Conservation (phyloP, 2,329 filamentous ascomycete species). For the Colletotrichum theobromicola region DNA sequence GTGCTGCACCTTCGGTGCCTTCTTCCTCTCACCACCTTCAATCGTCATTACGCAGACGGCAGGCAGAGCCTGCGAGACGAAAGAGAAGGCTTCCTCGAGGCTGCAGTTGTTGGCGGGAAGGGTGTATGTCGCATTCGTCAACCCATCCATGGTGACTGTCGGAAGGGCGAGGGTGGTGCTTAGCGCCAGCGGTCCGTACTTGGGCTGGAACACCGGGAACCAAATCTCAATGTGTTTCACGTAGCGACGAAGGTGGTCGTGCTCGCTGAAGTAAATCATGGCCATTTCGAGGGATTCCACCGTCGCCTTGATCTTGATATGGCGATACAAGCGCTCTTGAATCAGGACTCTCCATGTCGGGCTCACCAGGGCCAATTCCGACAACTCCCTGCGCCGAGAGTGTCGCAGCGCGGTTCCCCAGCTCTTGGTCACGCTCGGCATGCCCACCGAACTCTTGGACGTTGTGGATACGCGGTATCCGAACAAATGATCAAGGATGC, state of each 20-base stretch:
- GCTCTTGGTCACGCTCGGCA: constrained; percentile 58
- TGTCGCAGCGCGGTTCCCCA: constrained; percentile 72
- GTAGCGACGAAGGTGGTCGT: constrained; percentile 65
- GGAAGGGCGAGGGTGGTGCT: constrained; percentile 52
- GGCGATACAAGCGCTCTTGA: constrained; percentile 75
- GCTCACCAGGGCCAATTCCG: constrained; percentile 67
- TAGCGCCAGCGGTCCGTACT: constrained; percentile 47
- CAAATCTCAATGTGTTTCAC: constrained; percentile 78
- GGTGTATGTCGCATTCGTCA: constrained; percentile 63
- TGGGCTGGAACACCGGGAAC: constrained; percentile 76
- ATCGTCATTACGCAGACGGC: constrained; percentile 71
- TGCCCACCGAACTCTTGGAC: constrained; percentile 59
- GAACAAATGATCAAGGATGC: constrained; percentile 74
- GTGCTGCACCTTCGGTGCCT: constrained; percentile 67
- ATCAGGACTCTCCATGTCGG: constrained; percentile 70
- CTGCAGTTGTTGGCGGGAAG: constrained; percentile 71
- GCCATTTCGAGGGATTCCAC: constrained; percentile 65
- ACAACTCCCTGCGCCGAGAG: constrained; percentile 70
- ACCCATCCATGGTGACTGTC: constrained; percentile 58
- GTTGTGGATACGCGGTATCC: constrained; percentile 69
- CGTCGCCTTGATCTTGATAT: constrained; percentile 78
- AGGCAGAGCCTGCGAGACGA: constrained; percentile 64
- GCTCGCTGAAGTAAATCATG: constrained; percentile 62
- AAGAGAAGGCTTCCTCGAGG: constrained; percentile 71
- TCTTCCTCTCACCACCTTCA: constrained; percentile 79